These are phyloP conservation scores for Penicillium simplicissimum DNA, from an alignment of 495 filamentous ascomycete species.

Conservation along the genomic window DNA sequence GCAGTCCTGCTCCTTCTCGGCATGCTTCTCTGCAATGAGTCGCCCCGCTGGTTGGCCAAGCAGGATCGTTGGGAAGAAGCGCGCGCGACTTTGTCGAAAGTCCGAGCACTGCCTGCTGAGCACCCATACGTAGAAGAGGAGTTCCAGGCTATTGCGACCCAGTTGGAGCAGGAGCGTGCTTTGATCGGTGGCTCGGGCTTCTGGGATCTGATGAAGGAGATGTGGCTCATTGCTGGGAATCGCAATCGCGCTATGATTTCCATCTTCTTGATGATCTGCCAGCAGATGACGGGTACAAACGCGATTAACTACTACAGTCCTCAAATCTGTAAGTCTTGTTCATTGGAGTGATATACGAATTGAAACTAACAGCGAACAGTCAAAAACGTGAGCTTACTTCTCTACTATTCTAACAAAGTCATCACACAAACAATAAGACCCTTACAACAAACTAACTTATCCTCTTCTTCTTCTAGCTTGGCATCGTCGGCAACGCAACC, in stretches of 20 bases:
- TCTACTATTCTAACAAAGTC: neutral
- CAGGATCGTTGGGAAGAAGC: slow-evolving; percentile 71
- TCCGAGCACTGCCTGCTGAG: slow-evolving; percentile 52
- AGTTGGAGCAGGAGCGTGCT: slow-evolving; percentile 68
- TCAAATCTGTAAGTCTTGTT: slow-evolving; percentile 59
- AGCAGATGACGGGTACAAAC: slow-evolving; percentile 69
- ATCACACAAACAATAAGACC: neutral
- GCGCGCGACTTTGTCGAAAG: slow-evolving; percentile 51
- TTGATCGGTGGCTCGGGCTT: slow-evolving; percentile 61
- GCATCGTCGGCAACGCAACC: slow-evolving; percentile 45
- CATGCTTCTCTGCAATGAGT: slow-evolving; percentile 64
- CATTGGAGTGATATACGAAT: neutral
- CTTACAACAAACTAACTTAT: neutral
- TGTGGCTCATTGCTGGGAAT: slow-evolving; percentile 68
- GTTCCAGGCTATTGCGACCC: slow-evolving; percentile 60
- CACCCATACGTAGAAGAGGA: slow-evolving; percentile 69
- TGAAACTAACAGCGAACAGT: slow-evolving; percentile 10
- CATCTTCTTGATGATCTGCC: slow-evolving; percentile 67
- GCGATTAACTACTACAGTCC: slow-evolving; percentile 74
- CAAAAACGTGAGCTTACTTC: slow-evolving; percentile 24
- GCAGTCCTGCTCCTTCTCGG: slow-evolving; percentile 59
- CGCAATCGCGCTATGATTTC: slow-evolving; percentile 58
- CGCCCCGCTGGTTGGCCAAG: slow-evolving; percentile 69
- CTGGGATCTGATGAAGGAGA: slow-evolving; percentile 67
- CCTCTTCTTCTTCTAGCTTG: slow-evolving; percentile 28